These are phyloP conservation scores for Ceratorhiza oryzae-sativae DNA, from an alignment of 1,284 basidiomycete species.

Conservation along the genomic window DNA sequence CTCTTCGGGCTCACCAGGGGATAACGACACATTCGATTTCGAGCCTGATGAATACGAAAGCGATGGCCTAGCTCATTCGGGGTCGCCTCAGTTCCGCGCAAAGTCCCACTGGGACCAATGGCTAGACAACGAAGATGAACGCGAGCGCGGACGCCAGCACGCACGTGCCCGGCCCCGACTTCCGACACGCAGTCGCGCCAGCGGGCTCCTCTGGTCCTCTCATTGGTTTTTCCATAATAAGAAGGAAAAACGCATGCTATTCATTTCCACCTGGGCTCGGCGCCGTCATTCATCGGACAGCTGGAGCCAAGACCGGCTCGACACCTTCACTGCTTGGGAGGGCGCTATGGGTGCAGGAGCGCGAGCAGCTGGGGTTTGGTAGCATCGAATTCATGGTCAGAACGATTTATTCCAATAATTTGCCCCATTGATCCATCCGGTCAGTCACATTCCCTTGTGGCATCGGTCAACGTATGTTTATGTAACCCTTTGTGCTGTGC, in stretches of 20 bases:
- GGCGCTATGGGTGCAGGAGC: constrained; percentile 76
- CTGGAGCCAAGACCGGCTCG: constrained; percentile 46
- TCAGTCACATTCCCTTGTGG: neutral
- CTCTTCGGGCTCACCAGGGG: constrained; percentile 60
- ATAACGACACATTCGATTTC: constrained; percentile 71
- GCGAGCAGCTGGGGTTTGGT: constrained; percentile 66
- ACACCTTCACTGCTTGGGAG: constrained; percentile 78
- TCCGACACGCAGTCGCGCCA: constrained; percentile 48
- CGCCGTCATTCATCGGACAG: constrained; percentile 46
- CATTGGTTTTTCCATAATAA: constrained; percentile 98
- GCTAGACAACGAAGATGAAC: constrained; percentile 48
- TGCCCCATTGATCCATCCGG: constrained; percentile 15
- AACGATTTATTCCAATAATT: neutral
- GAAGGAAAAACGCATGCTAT: constrained; percentile 91
- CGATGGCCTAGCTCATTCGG: constrained; percentile 58
- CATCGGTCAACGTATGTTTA: constrained; percentile 32
- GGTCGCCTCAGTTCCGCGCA: constrained; percentile 40
- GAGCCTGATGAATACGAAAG: constrained; percentile 72
- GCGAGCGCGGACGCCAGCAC: constrained; percentile 15
- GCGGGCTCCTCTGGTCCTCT: constrained; percentile 94
- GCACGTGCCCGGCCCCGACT: constrained; percentile 29
- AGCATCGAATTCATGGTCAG: neutral
- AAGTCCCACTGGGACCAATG: constrained; percentile 40
- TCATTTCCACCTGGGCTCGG: constrained; percentile 93
- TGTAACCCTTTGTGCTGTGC: neutral